A percentile compares a stretch with the other conserved stretches of the same genome.
Conservation (phyloP, 2,329 filamentous ascomycete species). For the Fusarium cicatricum region DNA sequence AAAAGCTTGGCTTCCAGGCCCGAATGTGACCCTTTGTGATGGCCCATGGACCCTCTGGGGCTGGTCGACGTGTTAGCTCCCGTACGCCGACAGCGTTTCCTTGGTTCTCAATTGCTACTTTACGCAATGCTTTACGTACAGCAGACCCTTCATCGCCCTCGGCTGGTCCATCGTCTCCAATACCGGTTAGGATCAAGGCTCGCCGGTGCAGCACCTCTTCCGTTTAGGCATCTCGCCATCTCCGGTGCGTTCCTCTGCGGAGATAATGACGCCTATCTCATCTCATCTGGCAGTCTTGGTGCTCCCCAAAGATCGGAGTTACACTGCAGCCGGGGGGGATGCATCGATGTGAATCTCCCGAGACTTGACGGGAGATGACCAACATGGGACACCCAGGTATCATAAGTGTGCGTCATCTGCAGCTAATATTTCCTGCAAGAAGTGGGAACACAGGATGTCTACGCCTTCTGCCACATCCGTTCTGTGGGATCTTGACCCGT, state of each 20-base stretch:
- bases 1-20: conserved; percentile 13
- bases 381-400: conserved; percentile 24
- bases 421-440: conserved; percentile 1
- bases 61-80: conserved; percentile 1
- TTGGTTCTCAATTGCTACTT: background rate
- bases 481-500: background rate
- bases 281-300: conserved; percentile 1
- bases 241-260: conserved; percentile 3
- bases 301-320: conserved; percentile 28
- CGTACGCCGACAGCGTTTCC: conserved; percentile 6
- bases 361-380: conserved; percentile 10
- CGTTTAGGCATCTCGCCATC: conserved; percentile 1
- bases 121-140: background rate
- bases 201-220: background rate
- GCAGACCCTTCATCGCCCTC: background rate
- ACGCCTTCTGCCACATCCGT: background rate
- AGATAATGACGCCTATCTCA: conserved; percentile 1
- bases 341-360: conserved; percentile 31
- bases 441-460: background rate
- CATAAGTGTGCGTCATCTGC: conserved; percentile 9
- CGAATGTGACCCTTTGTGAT: background rate
- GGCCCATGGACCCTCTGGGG: background rate
- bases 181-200: conserved; percentile 12
- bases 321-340: conserved; percentile 28
- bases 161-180: conserved; percentile 9